Base-by-base conservation (phyloP, 1,284 basidiomycete species). In the Schizopora paradoxa region DNA sequence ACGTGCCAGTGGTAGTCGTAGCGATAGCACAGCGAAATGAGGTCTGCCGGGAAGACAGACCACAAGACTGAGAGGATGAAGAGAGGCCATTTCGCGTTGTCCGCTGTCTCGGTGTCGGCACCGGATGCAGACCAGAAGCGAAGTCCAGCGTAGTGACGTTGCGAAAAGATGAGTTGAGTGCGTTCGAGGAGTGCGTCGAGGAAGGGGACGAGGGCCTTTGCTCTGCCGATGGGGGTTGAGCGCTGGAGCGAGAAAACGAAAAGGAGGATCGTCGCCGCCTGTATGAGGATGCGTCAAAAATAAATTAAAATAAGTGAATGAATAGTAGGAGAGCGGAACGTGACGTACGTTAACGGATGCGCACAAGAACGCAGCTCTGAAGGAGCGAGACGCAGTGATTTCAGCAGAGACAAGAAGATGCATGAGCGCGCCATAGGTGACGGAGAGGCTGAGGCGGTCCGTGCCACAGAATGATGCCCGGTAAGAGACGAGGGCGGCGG, bases 31-130 rank as follows among this genome's bases (percentile, higher is more conserved):
- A 48, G 36, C 6, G 41, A 19, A 36, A 44, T 39, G 34, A 48
- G 41, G 22, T 48, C 47, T 10, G 40, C 41, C 21, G 47, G 46
- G 41, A 48, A 48, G 8, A 48, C 37, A 31, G 43, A 43, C 47
- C 47, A 48, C 2, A 48, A 36, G 22, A 48, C 47, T 6, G 41
- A 10, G 23, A 48, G 47, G 10, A 42, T 42, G 26, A 48, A 48
- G 22, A 48, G 41, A 14, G 41, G 41, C 47, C 47, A 48, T 11
- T 37, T n/a, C n/a, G n/a, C n/a, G 21, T 43, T 35, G n/a, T n/a
- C 34, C 16, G 16, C 27, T 18, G 27, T 5, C 21, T 39, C 18
- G 7, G 16, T 29, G 21, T 6, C 36, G 10, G 22, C 13, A 14
- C 21, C 18, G 18, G 4, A 22, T 10, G 10, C 13, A 5, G 13